Evolutionary conservation across 441 rosid species (phyloP).

Genomic region (Bocquillonia castaneifolia): DNA sequence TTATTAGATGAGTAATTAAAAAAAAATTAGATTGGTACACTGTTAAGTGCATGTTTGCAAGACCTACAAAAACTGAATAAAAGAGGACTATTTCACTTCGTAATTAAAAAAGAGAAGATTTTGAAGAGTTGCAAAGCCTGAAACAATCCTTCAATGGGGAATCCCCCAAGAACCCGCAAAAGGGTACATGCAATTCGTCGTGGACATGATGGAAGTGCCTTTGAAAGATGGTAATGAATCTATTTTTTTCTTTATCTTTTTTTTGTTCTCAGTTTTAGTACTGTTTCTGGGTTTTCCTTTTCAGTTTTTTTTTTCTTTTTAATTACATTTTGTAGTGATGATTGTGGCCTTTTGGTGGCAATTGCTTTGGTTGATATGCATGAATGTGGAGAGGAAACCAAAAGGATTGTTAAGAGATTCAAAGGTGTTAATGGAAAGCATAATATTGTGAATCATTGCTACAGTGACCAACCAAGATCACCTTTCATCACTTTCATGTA

Average conservation of each 20-base stretch:
- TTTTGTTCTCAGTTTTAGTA: not conserved
- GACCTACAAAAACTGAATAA: not conserved
- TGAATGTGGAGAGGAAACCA: constrained; percentile 39
- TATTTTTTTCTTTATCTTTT: not conserved
- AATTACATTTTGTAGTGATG: constrained; percentile 32
- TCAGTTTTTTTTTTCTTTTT: not conserved
- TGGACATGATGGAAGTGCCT: constrained; percentile 74
- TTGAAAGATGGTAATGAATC: constrained; percentile 50
- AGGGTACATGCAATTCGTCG: constrained; percentile 60
- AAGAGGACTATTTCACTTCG: not conserved
- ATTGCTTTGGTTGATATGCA: constrained; percentile 71
- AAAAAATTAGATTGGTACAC: not conserved
- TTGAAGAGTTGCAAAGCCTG: constrained; percentile 20
- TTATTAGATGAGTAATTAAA: too few species aligned
- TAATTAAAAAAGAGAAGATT: not conserved
- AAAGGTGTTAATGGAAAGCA: constrained; percentile 34
- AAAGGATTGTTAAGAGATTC: constrained; percentile 55
- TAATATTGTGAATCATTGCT: constrained; percentile 21
- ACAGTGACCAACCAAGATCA: constrained; percentile 57
- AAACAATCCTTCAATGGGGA: constrained; percentile 48
- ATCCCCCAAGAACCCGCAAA: constrained; percentile 49
- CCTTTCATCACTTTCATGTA: constrained; percentile 71
- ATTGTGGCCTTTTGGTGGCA: constrained; percentile 47
- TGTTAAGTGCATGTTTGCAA: not conserved
- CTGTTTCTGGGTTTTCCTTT: constrained; percentile 1